Percentiles rank a stretch among this genome's conserved stretches.
Evolutionary conservation across 2,329 filamentous ascomycete species (phyloP).

Genomic region (Penicillium sp.): DNA sequence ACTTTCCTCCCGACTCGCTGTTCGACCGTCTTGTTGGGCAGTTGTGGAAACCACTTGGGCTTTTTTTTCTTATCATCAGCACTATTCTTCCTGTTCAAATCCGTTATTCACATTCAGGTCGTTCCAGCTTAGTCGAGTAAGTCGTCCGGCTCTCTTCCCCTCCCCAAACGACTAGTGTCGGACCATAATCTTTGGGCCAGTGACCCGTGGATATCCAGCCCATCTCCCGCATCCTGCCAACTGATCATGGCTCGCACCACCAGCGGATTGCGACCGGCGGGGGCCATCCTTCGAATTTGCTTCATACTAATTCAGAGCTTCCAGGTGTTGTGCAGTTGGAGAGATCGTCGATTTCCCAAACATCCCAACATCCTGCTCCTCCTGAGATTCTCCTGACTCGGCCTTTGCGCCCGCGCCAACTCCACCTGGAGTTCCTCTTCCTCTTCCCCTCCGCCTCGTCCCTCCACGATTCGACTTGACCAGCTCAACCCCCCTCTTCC

Average conservation of each 20-base stretch:
- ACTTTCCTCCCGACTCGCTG: slow-evolving; percentile 1
- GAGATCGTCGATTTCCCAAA: too few species aligned
- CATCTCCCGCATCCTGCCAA: slow-evolving; percentile 32
- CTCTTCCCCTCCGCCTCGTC: background rate
- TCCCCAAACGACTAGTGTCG: slow-evolving; percentile 2
- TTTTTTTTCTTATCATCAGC: too few species aligned
- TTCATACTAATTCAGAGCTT: too few species aligned
- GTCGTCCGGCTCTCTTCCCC: too few species aligned
- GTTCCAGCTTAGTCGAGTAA: too few species aligned
- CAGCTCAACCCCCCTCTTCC: background rate
- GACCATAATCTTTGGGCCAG: slow-evolving; percentile 18
- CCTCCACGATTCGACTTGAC: background rate
- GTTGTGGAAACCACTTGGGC: too few species aligned
- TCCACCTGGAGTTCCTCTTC: background rate
- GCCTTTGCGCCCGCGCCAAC: background rate
- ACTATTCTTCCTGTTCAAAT: too few species aligned
- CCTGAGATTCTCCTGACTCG: too few species aligned
- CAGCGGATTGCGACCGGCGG: slow-evolving; percentile 1
- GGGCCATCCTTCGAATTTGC: background rate
- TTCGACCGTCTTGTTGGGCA: too few species aligned
- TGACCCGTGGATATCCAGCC: slow-evolving; percentile 28
- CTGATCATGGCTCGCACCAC: slow-evolving; percentile 16
- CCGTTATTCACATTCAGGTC: too few species aligned
- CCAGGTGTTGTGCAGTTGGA: too few species aligned
- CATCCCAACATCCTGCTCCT: too few species aligned